Evolutionary conservation across 768 basidiomycete genomes (phyloP).

Genomic region (Phlebiopsis gigantea): DNA sequence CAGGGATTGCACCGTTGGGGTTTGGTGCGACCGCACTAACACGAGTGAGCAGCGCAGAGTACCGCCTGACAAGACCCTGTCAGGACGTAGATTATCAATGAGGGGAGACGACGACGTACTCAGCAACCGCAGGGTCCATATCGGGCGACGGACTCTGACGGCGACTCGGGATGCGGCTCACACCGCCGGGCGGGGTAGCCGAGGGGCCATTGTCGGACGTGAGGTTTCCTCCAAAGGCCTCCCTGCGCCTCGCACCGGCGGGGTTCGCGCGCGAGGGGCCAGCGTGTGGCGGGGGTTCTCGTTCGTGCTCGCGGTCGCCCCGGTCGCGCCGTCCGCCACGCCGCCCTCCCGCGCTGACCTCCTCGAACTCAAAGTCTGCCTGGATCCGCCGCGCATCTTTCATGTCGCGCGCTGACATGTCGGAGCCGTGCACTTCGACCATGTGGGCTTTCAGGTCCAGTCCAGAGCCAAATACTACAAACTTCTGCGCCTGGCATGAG

Average conservation of each 20-base stretch:
- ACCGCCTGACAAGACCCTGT: conserved; percentile 43
- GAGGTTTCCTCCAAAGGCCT: conserved; percentile 57
- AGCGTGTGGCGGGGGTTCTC: conserved; percentile 36
- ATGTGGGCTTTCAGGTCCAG: conserved; percentile 91
- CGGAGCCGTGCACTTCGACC: conserved; percentile 75
- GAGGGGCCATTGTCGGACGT: conserved; percentile 34
- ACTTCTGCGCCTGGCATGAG: conserved; percentile 79
- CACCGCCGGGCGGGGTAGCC: conserved; percentile 23
- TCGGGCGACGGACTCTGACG: conserved; percentile 35
- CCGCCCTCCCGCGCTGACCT: conserved; percentile 39
- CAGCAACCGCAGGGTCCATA: conserved; percentile 46
- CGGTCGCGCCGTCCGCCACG: conserved; percentile 42
- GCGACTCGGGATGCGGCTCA: conserved; percentile 21
- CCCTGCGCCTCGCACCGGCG: conserved; percentile 42
- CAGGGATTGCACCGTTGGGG: conserved; percentile 50
- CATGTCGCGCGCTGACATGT: conserved; percentile 66
- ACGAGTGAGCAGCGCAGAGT: conserved; percentile 58
- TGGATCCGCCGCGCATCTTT: conserved; percentile 65
- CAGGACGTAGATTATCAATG: background rate
- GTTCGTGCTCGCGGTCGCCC: conserved; percentile 47
- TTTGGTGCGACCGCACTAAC: conserved; percentile 56
- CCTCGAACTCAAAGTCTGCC: conserved; percentile 63
- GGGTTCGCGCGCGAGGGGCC: conserved; percentile 24
- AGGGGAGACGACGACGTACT: conserved; percentile 33
- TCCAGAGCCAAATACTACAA: conserved; percentile 86